phyloP scores from a whole-genome alignment of 2,329 filamentous ascomycete genomes.

The Epichloe elymi region DNA sequence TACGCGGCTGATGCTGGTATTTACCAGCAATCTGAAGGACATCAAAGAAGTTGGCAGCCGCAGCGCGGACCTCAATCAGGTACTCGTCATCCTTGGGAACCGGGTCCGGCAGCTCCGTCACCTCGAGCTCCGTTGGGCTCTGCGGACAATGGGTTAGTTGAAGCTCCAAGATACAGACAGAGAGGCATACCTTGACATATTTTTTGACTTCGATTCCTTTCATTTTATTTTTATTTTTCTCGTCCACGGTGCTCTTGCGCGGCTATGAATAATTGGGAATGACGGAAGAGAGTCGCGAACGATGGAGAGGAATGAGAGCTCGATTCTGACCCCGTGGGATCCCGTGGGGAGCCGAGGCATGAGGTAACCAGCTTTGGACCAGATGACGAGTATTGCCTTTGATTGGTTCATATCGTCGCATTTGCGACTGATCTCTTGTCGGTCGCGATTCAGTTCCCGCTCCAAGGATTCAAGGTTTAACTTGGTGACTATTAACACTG shows the following conservation, averaged over 20 bases:
- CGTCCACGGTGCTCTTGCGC: background rate
- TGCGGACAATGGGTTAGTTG: constrained; percentile 20
- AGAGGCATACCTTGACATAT: constrained; percentile 6
- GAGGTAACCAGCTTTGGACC: background rate
- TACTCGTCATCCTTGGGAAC: constrained; percentile 62
- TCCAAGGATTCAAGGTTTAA: too few species aligned
- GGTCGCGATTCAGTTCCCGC: too few species aligned
- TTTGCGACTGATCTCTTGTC: too few species aligned
- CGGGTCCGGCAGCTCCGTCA: constrained; percentile 64
- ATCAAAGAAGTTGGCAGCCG: constrained; percentile 94
- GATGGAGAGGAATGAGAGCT: background rate
- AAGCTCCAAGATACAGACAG: background rate
- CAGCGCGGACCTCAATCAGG: constrained; percentile 72
- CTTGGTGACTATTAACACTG: too few species aligned
- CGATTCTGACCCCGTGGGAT: background rate
- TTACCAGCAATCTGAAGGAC: constrained; percentile 89
- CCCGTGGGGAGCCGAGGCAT: constrained; percentile 2
- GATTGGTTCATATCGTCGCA: too few species aligned
- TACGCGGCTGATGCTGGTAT: constrained; percentile 80
- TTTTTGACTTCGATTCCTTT: constrained; percentile 5
- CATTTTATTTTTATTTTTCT: background rate
- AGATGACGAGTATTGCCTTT: too few species aligned
- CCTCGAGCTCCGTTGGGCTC: constrained; percentile 67
- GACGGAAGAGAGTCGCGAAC: background rate
- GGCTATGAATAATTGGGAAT: background rate